phyloP scores from a whole-genome alignment of 768 basidiomycete genomes.

The Pholiota conissans region DNA sequence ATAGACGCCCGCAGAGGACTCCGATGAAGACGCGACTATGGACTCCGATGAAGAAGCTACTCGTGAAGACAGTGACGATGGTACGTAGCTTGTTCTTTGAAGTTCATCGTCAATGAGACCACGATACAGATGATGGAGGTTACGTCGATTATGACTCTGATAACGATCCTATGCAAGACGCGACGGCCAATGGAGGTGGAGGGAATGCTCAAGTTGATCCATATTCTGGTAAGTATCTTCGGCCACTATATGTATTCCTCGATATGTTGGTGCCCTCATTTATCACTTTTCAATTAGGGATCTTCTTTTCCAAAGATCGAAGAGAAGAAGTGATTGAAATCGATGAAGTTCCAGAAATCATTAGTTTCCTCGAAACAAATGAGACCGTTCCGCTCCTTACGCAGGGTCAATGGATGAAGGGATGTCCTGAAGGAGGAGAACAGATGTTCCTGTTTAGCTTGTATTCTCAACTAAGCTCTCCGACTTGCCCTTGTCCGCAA shows the following conservation, averaged over 20 bases:
- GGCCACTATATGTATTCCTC: neutral
- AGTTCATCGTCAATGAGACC: neutral
- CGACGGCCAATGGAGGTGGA: constrained; percentile 30
- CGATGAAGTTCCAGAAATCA: constrained; percentile 71
- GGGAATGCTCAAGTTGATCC: constrained; percentile 72
- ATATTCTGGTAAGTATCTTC: constrained; percentile 64
- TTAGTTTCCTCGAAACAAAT: constrained; percentile 37
- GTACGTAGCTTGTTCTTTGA: neutral
- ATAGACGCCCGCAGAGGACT: constrained; percentile 56
- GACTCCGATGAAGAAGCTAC: constrained; percentile 49
- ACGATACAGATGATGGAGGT: constrained; percentile 42
- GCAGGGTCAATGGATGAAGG: constrained; percentile 96
- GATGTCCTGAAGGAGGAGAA: constrained; percentile 92
- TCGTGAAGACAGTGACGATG: constrained; percentile 47
- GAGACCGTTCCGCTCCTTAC: constrained; percentile 69
- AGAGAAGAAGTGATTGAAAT: constrained; percentile 91
- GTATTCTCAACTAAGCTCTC: constrained; percentile 71
- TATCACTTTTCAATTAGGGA: too few species aligned
- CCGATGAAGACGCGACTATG: constrained; percentile 39
- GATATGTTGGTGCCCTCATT: constrained; percentile 5
- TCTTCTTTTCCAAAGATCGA: constrained; percentile 95
- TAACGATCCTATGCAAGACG: constrained; percentile 45
- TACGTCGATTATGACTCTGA: constrained; percentile 86
- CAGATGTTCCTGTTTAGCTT: constrained; percentile 86
- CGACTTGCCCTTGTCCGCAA: constrained; percentile 68